A percentile compares a stretch with the other conserved stretches of the same genome.
Evolutionary conservation across 257 asterid species (phyloP).

Genomic region (Penstemon barbatus): DNA sequence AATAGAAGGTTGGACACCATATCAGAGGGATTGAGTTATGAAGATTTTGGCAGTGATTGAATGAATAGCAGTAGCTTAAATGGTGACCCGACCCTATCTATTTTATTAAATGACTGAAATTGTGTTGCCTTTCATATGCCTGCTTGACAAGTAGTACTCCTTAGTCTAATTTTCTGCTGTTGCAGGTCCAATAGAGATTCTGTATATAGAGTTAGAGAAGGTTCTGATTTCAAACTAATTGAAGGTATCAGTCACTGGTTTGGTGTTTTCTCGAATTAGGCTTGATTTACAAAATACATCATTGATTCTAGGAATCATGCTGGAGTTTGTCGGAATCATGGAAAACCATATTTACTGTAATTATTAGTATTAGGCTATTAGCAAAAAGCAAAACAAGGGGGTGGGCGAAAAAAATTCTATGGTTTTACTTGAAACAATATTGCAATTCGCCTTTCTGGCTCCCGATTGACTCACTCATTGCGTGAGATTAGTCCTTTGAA

Average conservation of each 20-base stretch:
- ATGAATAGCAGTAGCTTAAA: neutral
- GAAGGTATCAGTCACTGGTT: slow-evolving; percentile 19
- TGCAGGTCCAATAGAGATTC: slow-evolving; percentile 6
- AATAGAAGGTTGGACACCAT: slow-evolving; percentile 49
- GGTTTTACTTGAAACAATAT: neutral
- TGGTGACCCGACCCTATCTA: neutral
- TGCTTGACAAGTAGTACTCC: neutral
- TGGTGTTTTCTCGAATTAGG: slow-evolving; percentile 1
- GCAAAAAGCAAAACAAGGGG: neutral
- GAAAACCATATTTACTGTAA: neutral
- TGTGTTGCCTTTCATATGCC: neutral
- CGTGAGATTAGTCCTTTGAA: neutral
- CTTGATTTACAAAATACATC: neutral
- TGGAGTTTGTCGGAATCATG: slow-evolving; percentile 13
- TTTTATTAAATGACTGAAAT: neutral
- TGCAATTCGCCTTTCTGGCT: neutral
- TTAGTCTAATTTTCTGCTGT: neutral
- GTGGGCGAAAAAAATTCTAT: neutral
- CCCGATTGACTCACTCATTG: neutral
- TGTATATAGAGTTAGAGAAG: slow-evolving; percentile 17
- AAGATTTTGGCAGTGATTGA: slow-evolving; percentile 55
- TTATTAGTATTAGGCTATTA: neutral
- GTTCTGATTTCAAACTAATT: neutral
- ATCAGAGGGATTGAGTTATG: slow-evolving; percentile 55
- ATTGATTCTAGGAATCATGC: neutral